Evolutionary conservation across 148 eudicot genomes (phyloP).

Genomic region (Vaccinium corymbosum): DNA sequence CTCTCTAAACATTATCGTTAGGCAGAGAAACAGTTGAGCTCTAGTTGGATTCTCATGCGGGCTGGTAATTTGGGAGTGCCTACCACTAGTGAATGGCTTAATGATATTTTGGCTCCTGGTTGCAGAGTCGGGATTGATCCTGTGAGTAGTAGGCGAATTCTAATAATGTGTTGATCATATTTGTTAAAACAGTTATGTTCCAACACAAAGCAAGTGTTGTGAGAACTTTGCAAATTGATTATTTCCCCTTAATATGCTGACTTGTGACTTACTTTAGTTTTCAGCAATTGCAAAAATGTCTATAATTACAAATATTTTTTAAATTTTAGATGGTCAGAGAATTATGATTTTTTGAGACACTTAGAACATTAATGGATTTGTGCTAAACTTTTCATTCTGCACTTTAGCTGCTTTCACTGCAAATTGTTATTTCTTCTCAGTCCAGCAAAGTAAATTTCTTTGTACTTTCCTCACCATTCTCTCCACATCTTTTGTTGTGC

Average conservation of each 20-base stretch:
- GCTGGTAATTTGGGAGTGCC: conserved; percentile 95
- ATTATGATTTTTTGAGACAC: neutral
- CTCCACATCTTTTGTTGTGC: neutral
- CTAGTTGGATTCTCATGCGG: conserved; percentile 93
- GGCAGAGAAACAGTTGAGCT: conserved; percentile 92
- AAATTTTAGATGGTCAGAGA: neutral
- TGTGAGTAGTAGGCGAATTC: conserved; percentile 53
- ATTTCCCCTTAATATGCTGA: neutral
- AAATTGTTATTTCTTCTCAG: neutral
- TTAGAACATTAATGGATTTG: neutral
- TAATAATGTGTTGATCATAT: neutral
- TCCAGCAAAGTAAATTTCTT: neutral
- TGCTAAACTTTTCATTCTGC: neutral
- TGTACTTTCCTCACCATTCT: conserved; percentile 4
- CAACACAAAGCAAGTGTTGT: neutral
- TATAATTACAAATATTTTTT: neutral
- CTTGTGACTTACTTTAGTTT: neutral
- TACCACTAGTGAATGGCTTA: conserved; percentile 87
- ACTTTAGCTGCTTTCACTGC: neutral
- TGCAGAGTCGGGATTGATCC: conserved; percentile 97
- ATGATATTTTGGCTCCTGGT: conserved; percentile 75
- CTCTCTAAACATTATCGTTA: conserved; percentile 21
- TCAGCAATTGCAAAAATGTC: neutral
- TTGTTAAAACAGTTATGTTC: neutral
- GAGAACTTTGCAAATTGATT: neutral